A percentile compares a stretch with the other conserved stretches of the same genome.
phyloP scores from a whole-genome alignment of 805 yeast genomes.

The Ogataea paradorogensis region DNA sequence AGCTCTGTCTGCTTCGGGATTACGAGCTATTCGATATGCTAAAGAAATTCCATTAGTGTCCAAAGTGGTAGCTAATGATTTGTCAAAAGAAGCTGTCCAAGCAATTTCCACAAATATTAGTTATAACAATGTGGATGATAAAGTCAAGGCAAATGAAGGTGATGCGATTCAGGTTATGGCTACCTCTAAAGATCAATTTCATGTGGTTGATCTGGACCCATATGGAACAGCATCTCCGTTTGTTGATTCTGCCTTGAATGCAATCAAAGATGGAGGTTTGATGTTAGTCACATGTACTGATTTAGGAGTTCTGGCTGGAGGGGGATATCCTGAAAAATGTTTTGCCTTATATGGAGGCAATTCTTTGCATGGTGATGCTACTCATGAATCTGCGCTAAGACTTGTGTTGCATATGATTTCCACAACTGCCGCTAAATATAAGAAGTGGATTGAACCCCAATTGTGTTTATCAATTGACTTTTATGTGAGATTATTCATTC shows the following conservation, averaged over 20 bases:
- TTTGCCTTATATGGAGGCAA: constrained; percentile 93
- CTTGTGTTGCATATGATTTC: constrained; percentile 75
- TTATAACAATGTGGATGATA: constrained; percentile 56
- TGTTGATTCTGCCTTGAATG: constrained; percentile 84
- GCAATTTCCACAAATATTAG: constrained; percentile 70
- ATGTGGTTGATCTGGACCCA: constrained; percentile 92
- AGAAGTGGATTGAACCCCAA: constrained; percentile 82
- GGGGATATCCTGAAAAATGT: constrained; percentile 95
- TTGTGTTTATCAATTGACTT: constrained; percentile 86
- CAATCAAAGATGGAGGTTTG: constrained; percentile 80
- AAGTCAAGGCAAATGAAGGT: constrained; percentile 68
- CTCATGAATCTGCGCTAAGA: constrained; percentile 91
- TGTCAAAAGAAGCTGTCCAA: constrained; percentile 79
- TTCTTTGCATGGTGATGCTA: constrained; percentile 78
- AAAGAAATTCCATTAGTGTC: constrained; percentile 80
- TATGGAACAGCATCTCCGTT: constrained; percentile 98
- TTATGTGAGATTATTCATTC: constrained; percentile 82
- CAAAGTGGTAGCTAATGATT: constrained; percentile 83
- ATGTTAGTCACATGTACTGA: constrained; percentile 94
- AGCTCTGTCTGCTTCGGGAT: constrained; percentile 92
- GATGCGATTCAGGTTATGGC: constrained; percentile 91
- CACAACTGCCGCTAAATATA: constrained; percentile 84
- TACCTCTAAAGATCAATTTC: constrained; percentile 51
- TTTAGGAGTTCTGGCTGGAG: constrained; percentile 91
- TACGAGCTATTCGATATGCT: constrained; percentile 90